Percentiles rank a stretch among this genome's conserved stretches.
phyloP scores from a whole-genome alignment of 306 rosid genomes.

The Dalbergia oliveri region DNA sequence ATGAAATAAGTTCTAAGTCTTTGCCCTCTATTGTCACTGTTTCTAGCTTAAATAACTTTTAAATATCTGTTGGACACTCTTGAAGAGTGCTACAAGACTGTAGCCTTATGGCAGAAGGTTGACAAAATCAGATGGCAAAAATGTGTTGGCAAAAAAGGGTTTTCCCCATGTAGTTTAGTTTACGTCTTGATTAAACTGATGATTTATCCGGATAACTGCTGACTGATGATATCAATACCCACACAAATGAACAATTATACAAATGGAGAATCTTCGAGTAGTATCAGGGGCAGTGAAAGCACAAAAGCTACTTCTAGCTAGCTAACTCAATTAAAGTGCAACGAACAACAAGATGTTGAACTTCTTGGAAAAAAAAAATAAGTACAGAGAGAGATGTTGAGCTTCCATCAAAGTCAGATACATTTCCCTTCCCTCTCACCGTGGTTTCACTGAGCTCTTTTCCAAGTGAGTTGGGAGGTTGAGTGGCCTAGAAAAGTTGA shows the following conservation, averaged over 20 bases:
- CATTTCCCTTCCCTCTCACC: slow-evolving; percentile 46
- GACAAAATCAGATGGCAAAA: slow-evolving; percentile 3
- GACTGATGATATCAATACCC: slow-evolving; percentile 15
- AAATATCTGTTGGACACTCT: too few relatives aligned
- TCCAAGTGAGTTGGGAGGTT: slow-evolving; percentile 59
- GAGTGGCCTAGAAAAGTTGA: slow-evolving; percentile 75
- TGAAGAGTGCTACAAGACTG: too few relatives aligned
- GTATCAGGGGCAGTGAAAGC: slow-evolving; percentile 39
- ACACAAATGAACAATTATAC: slow-evolving; percentile 41
- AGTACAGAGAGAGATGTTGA: slow-evolving; percentile 32
- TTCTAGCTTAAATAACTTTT: too few relatives aligned
- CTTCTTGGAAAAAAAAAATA: slow-evolving; percentile 45
- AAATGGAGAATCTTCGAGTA: slow-evolving; percentile 32
- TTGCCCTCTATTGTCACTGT: neutral
- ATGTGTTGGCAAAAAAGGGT: slow-evolving; percentile 6
- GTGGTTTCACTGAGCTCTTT: slow-evolving; percentile 58
- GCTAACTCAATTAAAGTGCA: slow-evolving; percentile 44
- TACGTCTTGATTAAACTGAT: neutral
- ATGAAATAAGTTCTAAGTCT: neutral
- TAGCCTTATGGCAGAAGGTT: neutral
- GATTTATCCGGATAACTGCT: neutral
- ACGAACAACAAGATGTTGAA: slow-evolving; percentile 77
- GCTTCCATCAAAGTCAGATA: slow-evolving; percentile 24
- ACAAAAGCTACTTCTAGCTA: slow-evolving; percentile 40
- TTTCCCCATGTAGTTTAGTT: neutral